Evolutionary conservation across 192 early-diverging fungal genomes (phyloP).

Genomic region (Allomyces macrogynus): DNA sequence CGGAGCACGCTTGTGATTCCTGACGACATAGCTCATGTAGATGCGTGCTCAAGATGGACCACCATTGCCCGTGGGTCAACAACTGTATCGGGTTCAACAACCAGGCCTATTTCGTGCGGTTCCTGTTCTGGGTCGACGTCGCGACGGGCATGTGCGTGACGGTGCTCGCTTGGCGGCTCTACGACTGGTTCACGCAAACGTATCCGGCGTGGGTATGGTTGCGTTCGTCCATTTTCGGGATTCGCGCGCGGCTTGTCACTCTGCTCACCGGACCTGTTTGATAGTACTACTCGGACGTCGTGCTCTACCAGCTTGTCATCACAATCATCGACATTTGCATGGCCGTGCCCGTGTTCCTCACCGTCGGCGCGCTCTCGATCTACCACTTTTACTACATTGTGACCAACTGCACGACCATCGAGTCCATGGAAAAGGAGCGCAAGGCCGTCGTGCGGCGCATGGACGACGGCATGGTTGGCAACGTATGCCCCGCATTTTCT

Average conservation of each 20-base stretch:
- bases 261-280: background rate
- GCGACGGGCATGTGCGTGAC: conserved; percentile 29
- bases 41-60: conserved; percentile 71
- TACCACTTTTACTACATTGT: conserved; percentile 54
- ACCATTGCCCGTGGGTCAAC: conserved; percentile 72
- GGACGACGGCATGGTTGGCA: conserved; percentile 31
- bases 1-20: background rate
- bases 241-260: too few species aligned
- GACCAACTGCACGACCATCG: conserved; percentile 64
- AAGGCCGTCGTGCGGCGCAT: conserved; percentile 34
- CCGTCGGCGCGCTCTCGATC: conserved; percentile 39
- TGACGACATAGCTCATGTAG: background rate
- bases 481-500: conserved; percentile 6
- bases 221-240: too few species aligned
- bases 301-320: conserved; percentile 24
- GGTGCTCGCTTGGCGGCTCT: conserved; percentile 31
- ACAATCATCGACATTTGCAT: conserved; percentile 55
- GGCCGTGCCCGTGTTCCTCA: conserved; percentile 41
- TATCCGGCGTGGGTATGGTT: too few species aligned
- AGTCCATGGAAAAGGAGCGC: conserved; percentile 53
- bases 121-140: conserved; percentile 46
- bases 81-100: conserved; percentile 65
- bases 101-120: conserved; percentile 55
- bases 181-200: background rate
- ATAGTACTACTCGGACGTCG: background rate